Conservation (phyloP, 441 rosid species). For the Pelargonium myrrhifolium region DNA sequence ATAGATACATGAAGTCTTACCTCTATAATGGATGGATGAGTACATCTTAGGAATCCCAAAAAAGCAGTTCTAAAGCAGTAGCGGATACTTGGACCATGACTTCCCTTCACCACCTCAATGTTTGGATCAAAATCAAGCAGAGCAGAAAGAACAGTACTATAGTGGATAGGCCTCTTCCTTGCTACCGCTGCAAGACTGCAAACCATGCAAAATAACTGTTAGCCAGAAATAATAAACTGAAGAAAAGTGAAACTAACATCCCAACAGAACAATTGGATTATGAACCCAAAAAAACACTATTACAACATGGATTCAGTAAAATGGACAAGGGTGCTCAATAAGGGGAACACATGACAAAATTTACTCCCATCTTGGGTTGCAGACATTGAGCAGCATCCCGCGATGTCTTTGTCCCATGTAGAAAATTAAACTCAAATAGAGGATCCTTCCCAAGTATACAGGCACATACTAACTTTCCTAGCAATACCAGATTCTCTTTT, state of each 20-base stretch:
- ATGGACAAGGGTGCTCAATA: neutral
- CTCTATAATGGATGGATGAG: constrained; percentile 70
- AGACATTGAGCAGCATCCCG: neutral
- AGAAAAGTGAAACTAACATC: constrained; percentile 3
- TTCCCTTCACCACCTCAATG: constrained; percentile 53
- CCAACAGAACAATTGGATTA: neutral
- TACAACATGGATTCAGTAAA: neutral
- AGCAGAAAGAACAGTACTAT: constrained; percentile 57
- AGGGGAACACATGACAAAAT: neutral
- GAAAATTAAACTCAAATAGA: neutral
- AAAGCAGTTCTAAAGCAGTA: constrained; percentile 92
- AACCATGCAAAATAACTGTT: constrained; percentile 21
- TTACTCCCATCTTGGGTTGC: neutral
- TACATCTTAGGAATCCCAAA: constrained; percentile 87
- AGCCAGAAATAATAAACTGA: constrained; percentile 8
- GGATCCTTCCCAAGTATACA: neutral
- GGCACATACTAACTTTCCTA: neutral
- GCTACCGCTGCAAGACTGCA: constrained; percentile 93
- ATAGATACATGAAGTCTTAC: constrained; percentile 30
- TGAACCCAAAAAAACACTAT: neutral
- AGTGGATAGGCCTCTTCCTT: constrained; percentile 78
- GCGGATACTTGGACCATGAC: constrained; percentile 70
- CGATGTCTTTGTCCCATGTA: neutral
- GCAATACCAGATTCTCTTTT: neutral
- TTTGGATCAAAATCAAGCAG: constrained; percentile 73